Evolutionary conservation across 192 early-diverging fungal genomes (phyloP), one percentile per base, ranked within the genome.

Genomic region (Linderina pennispora): DNA sequence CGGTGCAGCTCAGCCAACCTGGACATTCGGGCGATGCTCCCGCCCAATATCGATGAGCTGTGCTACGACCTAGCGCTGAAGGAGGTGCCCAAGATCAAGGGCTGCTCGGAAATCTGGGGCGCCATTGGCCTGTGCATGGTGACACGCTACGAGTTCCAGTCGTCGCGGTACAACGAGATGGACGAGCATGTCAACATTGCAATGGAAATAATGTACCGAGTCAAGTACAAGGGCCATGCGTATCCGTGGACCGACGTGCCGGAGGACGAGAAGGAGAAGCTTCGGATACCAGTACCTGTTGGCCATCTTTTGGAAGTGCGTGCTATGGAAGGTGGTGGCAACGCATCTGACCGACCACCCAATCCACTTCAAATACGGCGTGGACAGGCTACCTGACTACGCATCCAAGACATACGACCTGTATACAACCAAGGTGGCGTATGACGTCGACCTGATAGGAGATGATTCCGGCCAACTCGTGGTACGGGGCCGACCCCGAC

Each of bases 351-450:
- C 58, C 21, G 55, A 63, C 10, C 33, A 53, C 33, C 8, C 17
- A 23, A 24, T 20, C 19, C 22, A 34, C 13, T 40, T 70, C 11
- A 36, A 33, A 4, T 1, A 15, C 6, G 46, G 25, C 16, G 44
- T 70, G 36, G 60, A 58, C 3, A 34, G 11, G 1, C 23, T 70
- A 39, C 66, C 66, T 0, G 55, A 19, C n/a, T 70, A 70, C 51
- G 62, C 66, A 15, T 70, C 66, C 14, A 54, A 58, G 48, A 55
- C 66, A n/a, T 70, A 53, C 26, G 66, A 70, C 22, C 40, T 63
- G 46, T 63, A 63, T 48, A 62, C 60, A 9, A 23, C 36, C 5
- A 32, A 43, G 15, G 23, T 32, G 35, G 37, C 50, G 18, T 66
- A 66, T 35, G 51, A 54, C 34, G 55, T 58, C 16, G 63, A 66